phyloP scores from a whole-genome alignment of 116 monocot genomes.

The Phalaenopsis hybrid region DNA sequence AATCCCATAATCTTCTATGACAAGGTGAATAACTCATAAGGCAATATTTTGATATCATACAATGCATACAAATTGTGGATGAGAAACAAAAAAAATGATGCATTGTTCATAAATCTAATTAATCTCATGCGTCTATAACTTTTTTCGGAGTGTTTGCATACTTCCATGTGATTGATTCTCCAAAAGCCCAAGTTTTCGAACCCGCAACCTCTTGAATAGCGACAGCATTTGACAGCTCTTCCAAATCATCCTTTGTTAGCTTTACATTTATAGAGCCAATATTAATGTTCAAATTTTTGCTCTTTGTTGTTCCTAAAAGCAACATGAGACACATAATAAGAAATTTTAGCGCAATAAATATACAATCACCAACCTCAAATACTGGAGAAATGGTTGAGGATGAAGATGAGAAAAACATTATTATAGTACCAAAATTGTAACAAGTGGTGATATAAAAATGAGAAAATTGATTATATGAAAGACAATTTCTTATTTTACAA shows the following conservation, averaged over 20 bases:
- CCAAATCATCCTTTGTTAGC: constrained; percentile 31
- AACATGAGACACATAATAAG: background rate
- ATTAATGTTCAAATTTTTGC: constrained; percentile 30
- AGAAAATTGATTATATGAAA: no score
- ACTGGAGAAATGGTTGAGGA: no score
- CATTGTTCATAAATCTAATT: no score
- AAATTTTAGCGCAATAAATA: background rate
- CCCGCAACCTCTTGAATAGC: constrained; percentile 18
- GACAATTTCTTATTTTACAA: no score
- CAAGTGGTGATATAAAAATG: no score
- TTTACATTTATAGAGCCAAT: constrained; percentile 24
- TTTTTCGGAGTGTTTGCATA: constrained; percentile 25
- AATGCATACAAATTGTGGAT: no score
- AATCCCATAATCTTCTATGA: no score
- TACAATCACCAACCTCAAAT: no score
- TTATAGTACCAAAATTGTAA: no score
- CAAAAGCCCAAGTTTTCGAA: background rate
- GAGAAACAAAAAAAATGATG: background rate
- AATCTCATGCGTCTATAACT: background rate
- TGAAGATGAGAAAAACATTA: no score
- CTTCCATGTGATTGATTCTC: constrained; percentile 11
- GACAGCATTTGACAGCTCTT: constrained; percentile 26
- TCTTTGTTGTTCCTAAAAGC: constrained; percentile 36
- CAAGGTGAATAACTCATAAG: no score
- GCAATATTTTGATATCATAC: no score